A percentile compares a stretch with the other conserved stretches of the same genome.
Conservation (phyloP, 83 land plant species). For the Picea abies region DNA sequence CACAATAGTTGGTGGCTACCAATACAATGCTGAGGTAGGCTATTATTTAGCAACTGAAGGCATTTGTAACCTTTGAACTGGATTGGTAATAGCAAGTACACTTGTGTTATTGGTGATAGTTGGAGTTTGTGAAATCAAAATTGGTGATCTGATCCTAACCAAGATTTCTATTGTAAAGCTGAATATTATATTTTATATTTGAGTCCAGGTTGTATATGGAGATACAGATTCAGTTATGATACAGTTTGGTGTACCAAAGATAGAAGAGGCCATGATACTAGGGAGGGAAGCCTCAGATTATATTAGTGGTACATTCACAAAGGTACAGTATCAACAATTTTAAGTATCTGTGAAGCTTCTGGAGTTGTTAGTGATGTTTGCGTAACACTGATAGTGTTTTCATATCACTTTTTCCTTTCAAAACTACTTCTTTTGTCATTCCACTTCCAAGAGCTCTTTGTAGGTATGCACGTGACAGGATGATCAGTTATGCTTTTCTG, state of each 20-base stretch:
- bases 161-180: not conserved
- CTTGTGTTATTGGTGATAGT: not conserved
- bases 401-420: not conserved
- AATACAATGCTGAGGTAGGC: constrained; percentile 82
- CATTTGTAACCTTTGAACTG: not conserved
- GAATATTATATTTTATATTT: constrained; percentile 4
- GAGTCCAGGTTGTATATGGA: constrained; percentile 85
- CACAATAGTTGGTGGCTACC: constrained; percentile 65
- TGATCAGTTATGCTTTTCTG: not conserved
- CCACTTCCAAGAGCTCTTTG: not conserved
- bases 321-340: constrained; percentile 39
- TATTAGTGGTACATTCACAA: constrained; percentile 91
- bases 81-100: not conserved
- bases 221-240: constrained; percentile 99
- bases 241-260: constrained; percentile 88
- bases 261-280: constrained; percentile 85
- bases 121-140: not conserved
- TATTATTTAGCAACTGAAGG: not conserved
- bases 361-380: not conserved
- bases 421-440: not conserved
- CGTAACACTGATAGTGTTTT: not conserved
- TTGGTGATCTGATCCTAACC: not conserved
- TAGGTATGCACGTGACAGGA: not conserved
- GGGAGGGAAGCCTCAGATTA: constrained; percentile 96
- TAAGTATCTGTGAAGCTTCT: not conserved